Percentiles rank a stretch among this genome's conserved stretches.
Conservation (phyloP, 2,329 filamentous ascomycete species). For the Dactylella cylindrospora region DNA sequence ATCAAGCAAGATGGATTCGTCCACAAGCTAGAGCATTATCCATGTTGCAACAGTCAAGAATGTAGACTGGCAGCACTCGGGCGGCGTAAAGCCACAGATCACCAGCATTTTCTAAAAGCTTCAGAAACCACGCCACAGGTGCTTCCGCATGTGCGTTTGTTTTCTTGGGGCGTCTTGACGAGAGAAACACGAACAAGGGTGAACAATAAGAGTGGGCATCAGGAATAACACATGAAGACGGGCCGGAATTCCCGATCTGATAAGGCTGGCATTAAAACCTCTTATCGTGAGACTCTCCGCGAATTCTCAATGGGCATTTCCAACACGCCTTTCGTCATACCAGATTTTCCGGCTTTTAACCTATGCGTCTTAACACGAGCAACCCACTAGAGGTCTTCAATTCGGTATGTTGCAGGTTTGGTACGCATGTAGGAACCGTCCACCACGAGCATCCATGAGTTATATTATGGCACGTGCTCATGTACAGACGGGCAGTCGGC, state of each 20-base stretch:
- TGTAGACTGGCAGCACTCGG: slow-evolving; percentile 8
- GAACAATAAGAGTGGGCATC: slow-evolving; percentile 26
- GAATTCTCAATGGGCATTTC: slow-evolving; percentile 17
- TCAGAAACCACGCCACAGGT: slow-evolving; percentile 24
- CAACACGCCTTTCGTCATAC: background rate
- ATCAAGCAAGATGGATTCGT: slow-evolving; percentile 35
- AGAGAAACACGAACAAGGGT: slow-evolving; percentile 29
- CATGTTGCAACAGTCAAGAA: slow-evolving; percentile 40
- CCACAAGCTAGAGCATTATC: slow-evolving; percentile 37
- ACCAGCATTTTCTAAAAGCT: too few species aligned
- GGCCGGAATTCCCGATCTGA: slow-evolving; percentile 45
- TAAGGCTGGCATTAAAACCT: slow-evolving; percentile 38
- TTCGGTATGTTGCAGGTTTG: slow-evolving; percentile 30
- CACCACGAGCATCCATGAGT: slow-evolving; percentile 36
- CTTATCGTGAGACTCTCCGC: slow-evolving; percentile 27
- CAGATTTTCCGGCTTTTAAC: slow-evolving; percentile 30
- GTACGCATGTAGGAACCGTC: slow-evolving; percentile 28
- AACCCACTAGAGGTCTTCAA: background rate
- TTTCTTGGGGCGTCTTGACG: slow-evolving; percentile 6
- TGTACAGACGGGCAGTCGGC: slow-evolving; percentile 28
- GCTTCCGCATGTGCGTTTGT: slow-evolving; percentile 7
- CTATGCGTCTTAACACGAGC: slow-evolving; percentile 30
- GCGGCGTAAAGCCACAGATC: too few species aligned
- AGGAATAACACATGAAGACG: slow-evolving; percentile 40
- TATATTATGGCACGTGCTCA: slow-evolving; percentile 41